Evolutionary conservation across 176 grass and related monocot genomes (phyloP), one percentile per base, ranked within the genome.

Genomic region (Hyparrhenia diplandra): DNA sequence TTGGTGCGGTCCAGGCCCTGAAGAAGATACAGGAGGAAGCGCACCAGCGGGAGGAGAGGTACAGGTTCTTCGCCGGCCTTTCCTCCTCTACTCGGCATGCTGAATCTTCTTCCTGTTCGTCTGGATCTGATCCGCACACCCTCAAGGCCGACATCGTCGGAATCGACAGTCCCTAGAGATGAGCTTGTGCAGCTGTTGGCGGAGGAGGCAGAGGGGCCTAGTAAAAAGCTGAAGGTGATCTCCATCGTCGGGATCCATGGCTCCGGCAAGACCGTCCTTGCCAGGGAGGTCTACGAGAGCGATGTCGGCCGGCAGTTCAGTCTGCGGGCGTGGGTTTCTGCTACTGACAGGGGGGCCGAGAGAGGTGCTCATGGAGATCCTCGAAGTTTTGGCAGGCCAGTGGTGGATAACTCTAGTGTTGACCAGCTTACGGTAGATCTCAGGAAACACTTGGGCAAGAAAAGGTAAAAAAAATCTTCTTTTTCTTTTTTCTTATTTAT

Each of bases 191-290:
- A 40, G 35, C 66, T 12, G 35, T 68, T 68, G 35, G 1, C 18
- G 1, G 66, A 40, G 64, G 64, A 67, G 34, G 20, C 66, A 37
- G 66, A 40, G n/a, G 20, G 66, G 66, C 3, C 51, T 55, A n/a
- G 1, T 0, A 55, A 29, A 64, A 18, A 39, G 20, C 66, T 68
- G 4, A 68, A 68, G 34, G 35, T 68, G 20, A 68, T 68, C 66
- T 68, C 66, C 66, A 68, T 68, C 66, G 66, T 68, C 35, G 66
- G 66, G 20, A 40, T n/a, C 66, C 66, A 68, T 68, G 66, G 66
- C 34, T 68, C 66, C 17, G 66, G 66, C 18, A 68, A 40, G 35
- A 68, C 66, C 20, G 66, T 68, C 4, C 66, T 68, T 68, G 66
- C 66, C 35, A 37, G 66, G 5, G 66, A 68, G 35, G 35, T 68